Conservation (phyloP, 441 rosid species). For the Kokia cookei region DNA sequence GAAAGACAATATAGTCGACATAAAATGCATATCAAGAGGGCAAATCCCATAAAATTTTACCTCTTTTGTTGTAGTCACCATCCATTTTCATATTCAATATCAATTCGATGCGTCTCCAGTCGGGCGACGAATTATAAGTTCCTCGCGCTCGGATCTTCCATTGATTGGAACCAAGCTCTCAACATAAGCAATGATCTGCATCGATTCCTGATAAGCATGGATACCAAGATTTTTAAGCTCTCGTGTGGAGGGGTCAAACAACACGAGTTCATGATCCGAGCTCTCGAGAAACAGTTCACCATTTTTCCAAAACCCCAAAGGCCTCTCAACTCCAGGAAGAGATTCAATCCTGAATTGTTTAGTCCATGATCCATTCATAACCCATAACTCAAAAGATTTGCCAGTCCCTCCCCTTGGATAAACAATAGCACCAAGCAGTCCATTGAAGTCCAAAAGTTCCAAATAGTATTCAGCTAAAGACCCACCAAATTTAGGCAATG, state of each 20-base stretch:
- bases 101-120: background rate
- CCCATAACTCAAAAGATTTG: conserved; percentile 2
- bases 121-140: background rate
- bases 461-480: background rate
- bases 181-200: background rate
- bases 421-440: background rate
- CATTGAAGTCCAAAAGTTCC: background rate
- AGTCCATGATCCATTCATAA: conserved; percentile 8
- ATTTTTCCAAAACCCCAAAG: conserved; percentile 9
- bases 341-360: background rate
- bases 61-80: background rate
- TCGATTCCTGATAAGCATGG: background rate
- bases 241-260: background rate
- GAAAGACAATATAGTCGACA: background rate
- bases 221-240: background rate
- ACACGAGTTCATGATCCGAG: background rate
- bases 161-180: background rate
- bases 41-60: background rate
- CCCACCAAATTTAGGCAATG: background rate
- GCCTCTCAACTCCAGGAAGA: background rate
- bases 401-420: background rate
- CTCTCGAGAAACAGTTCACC: background rate
- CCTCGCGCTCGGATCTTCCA: background rate
- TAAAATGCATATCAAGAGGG: background rate
- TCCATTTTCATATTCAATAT: background rate